Evolutionary conservation across 2,329 filamentous ascomycete species (phyloP).

Genomic region (Neoscytalidium dimidiatum): DNA sequence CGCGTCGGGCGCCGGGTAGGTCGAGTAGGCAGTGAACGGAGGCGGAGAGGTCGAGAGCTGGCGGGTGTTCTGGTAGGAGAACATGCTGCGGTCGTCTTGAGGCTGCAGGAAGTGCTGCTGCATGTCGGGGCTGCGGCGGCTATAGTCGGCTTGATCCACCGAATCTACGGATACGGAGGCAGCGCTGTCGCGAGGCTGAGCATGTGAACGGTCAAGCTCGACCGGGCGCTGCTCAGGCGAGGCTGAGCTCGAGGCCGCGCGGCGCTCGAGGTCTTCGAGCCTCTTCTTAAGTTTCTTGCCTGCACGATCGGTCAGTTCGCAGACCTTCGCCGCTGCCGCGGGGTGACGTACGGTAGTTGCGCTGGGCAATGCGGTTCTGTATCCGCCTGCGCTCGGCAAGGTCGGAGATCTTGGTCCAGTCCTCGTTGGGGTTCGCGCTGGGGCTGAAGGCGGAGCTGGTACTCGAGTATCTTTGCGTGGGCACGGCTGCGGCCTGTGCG

Average conservation of each 20-base stretch:
- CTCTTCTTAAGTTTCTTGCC: slow-evolving; percentile 93
- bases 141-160: slow-evolving; percentile 26
- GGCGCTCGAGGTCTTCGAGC: slow-evolving; percentile 80
- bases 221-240: slow-evolving; percentile 61
- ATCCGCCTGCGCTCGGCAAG: slow-evolving; percentile 90
- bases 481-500: slow-evolving; percentile 40
- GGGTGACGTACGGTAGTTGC: slow-evolving; percentile 82
- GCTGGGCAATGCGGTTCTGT: slow-evolving; percentile 96
- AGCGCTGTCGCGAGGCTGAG: slow-evolving; percentile 39
- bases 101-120: slow-evolving; percentile 63
- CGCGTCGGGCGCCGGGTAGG: slow-evolving; percentile 69
- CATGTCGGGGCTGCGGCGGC: slow-evolving; percentile 40
- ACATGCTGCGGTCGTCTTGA: slow-evolving; percentile 67
- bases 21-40: slow-evolving; percentile 62
- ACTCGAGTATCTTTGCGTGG: slow-evolving; percentile 67
- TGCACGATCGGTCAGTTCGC: slow-evolving; percentile 36
- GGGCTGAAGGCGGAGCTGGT: slow-evolving; percentile 94
- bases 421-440: slow-evolving; percentile 92
- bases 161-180: slow-evolving; percentile 39
- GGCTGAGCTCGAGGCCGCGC: slow-evolving; percentile 65
- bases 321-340: neutral
- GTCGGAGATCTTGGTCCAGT: slow-evolving; percentile 99
- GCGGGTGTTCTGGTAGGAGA: slow-evolving; percentile 65
- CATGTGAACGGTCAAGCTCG: slow-evolving; percentile 48
- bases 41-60: slow-evolving; percentile 72